phyloP scores from a whole-genome alignment of 192 early-diverging fungal genomes.

The Dissophora globulifera region DNA sequence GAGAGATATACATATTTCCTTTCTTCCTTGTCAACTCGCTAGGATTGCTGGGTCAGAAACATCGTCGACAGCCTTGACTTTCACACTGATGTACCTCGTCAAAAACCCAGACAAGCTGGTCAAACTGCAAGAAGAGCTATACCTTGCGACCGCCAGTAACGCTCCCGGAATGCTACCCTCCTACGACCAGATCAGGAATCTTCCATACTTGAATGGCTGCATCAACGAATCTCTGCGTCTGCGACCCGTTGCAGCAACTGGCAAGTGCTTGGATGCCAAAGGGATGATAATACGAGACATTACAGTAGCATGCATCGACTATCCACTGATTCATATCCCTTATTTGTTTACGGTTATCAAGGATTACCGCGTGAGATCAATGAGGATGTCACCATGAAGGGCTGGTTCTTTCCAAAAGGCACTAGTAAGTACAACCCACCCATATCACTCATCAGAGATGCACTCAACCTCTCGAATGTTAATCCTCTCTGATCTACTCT shows the following conservation, averaged over 20 bases:
- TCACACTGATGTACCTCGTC: conserved; percentile 38
- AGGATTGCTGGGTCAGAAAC: conserved; percentile 56
- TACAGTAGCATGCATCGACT: too few relatives aligned
- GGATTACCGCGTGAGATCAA: conserved; percentile 49
- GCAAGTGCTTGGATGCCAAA: too few relatives aligned
- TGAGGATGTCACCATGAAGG: conserved; percentile 48
- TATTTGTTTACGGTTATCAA: too few relatives aligned
- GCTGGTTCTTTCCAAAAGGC: conserved; percentile 56
- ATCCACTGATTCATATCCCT: too few relatives aligned
- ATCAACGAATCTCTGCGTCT: conserved; percentile 68
- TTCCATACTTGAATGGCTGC: conserved; percentile 62
- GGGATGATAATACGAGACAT: too few relatives aligned
- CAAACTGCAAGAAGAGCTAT: conserved; percentile 33
- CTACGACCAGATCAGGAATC: conserved; percentile 58
- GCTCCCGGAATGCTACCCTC: conserved; percentile 15
- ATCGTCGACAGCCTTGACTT: conserved; percentile 25
- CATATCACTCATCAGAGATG: background rate
- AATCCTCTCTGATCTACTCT: too few relatives aligned
- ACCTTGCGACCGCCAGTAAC: conserved; percentile 28
- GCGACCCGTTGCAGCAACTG: conserved; percentile 52
- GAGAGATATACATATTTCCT: too few relatives aligned
- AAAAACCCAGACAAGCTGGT: conserved; percentile 32
- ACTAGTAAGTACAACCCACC: conserved; percentile 34
- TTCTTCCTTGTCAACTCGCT: too few relatives aligned
- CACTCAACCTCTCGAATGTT: background rate